These are phyloP conservation scores for Neonectria ditissima DNA, from an alignment of 2,329 filamentous ascomycete genomes.

Conservation along the genomic window DNA sequence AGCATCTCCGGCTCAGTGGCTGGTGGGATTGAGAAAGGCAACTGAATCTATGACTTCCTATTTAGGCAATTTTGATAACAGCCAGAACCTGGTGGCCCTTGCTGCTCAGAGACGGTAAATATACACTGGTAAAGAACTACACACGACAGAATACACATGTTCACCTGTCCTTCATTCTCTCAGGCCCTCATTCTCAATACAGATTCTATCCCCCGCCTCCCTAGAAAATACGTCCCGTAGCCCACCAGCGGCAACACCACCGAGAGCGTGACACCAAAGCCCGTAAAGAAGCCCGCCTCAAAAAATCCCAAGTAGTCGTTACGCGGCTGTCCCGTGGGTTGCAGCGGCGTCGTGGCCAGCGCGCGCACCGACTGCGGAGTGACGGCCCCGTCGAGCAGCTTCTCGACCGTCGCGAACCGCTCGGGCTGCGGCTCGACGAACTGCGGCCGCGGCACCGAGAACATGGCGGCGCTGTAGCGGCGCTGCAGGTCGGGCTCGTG, in stretches of 20 bases:
- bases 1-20: background rate
- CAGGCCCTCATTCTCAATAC: slow-evolving; percentile 15
- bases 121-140: background rate
- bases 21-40: background rate
- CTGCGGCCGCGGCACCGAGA: slow-evolving; percentile 20
- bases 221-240: slow-evolving; percentile 19
- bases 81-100: background rate
- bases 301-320: slow-evolving; percentile 22
- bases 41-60: background rate
- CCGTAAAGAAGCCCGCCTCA: slow-evolving; percentile 14
- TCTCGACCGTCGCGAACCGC: background rate
- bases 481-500: slow-evolving; percentile 19
- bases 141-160: background rate
- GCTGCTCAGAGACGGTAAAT: background rate
- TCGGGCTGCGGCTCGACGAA: slow-evolving; percentile 15
- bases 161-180: background rate
- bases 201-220: slow-evolving; percentile 18
- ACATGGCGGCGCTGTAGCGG: slow-evolving; percentile 23
- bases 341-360: slow-evolving; percentile 14
- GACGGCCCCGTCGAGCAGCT: slow-evolving; percentile 16
- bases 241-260: slow-evolving; percentile 22
- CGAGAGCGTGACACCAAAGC: slow-evolving; percentile 8
- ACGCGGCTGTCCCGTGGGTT: slow-evolving; percentile 13
- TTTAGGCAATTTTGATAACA: background rate
- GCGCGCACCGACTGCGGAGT: slow-evolving; percentile 12